Base-by-base conservation (phyloP, 2,329 filamentous ascomycete genomes). In the Talaromyces rugulosus region DNA sequence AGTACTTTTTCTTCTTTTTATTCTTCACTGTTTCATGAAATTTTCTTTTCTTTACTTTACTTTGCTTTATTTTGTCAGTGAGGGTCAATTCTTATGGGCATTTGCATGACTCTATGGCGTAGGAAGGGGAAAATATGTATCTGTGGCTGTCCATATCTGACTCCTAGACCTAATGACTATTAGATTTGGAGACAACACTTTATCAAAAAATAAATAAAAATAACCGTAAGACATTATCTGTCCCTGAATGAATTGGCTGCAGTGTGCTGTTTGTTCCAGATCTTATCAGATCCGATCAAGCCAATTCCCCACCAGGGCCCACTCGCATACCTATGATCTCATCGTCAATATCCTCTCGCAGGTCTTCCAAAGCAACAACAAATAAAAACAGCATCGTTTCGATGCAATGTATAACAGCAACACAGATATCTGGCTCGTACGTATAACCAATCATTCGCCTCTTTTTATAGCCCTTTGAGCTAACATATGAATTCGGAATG, bases 361-460 rank as follows among this genome's bases (percentile, higher is more conserved):
- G 23, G 6, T 47, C 18, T 18, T 47, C n/a, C 42, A 47, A 18
- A 23, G 18, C 44, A 47, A 23, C 44, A 47, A 12, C 7, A 18
- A n/a, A 30, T 31, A 12, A 11, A 53, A 53, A 8, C n/a, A 16
- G n/a, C 27, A 16, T 53, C 9, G 6, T 8, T 53, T 12, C 8
- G 5, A 40, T 31, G 50, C 56, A 64, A 81, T 83, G 81, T 80
- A 80, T 67, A 81, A 81, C 66, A 83, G 79, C 27, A 83, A 82
- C 68, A 78, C 78, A 6, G 83, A 87, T 67, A 84, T 87, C 60
- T 81, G 84, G 73, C 72, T 86, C 62, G 84, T 86, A 74, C 73
- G 81, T 78, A 36, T 40, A 12, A 56, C 36, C 57, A 12, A 53
- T 11, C 11, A 9, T 53, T 53, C 6, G 4, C 40, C 5, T 14